phyloP scores from a whole-genome alignment of 129 eudicot species.

The Heracleum sosnowskyi region DNA sequence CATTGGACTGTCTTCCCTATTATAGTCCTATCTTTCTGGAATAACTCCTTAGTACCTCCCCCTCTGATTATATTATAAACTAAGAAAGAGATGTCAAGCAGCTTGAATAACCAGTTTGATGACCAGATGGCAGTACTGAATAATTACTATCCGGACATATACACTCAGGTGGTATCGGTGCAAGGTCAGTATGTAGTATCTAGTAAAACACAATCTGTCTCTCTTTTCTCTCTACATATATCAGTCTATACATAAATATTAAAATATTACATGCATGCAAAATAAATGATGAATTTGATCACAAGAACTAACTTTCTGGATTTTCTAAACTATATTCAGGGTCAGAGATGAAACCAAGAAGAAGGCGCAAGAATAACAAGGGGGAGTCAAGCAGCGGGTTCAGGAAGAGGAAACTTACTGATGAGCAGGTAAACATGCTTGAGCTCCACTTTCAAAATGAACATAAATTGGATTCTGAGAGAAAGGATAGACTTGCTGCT shows the following conservation, averaged over 20 bases:
- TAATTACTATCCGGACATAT: constrained; percentile 67
- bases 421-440: constrained; percentile 53
- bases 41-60: constrained; percentile 29
- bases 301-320: neutral
- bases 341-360: constrained; percentile 40
- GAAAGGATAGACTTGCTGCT: constrained; percentile 66
- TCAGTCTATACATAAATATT: neutral
- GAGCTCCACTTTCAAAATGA: constrained; percentile 58
- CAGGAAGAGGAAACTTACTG: constrained; percentile 72
- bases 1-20: constrained; percentile 28
- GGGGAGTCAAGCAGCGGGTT: constrained; percentile 32
- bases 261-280: neutral
- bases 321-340: constrained; percentile 10
- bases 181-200: constrained; percentile 39
- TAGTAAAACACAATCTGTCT: neutral
- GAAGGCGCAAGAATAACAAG: constrained; percentile 56
- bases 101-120: constrained; percentile 36
- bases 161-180: constrained; percentile 48
- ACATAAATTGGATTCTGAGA: constrained; percentile 79
- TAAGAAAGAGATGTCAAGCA: constrained; percentile 24
- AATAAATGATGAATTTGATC: neutral
- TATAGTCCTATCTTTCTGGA: constrained; percentile 27
- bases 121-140: constrained; percentile 62
- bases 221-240: neutral
- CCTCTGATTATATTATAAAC: constrained; percentile 21